Evolutionary conservation across 345 rosid species (phyloP).

Genomic region (Hibiscus tridactylites): DNA sequence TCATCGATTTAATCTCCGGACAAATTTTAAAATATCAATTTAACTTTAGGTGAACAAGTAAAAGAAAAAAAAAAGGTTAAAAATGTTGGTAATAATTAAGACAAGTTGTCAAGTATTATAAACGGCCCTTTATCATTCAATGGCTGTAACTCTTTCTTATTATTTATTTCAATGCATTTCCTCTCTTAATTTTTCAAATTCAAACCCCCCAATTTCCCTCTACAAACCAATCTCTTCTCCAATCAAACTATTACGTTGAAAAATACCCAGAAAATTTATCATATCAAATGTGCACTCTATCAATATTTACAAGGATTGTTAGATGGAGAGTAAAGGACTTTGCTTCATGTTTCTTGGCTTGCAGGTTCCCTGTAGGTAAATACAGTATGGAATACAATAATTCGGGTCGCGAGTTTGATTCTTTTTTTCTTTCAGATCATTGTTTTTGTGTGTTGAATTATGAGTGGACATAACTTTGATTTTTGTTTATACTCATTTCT

Average conservation of each 20-base stretch:
- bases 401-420: constrained; percentile 19
- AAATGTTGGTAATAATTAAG: too few relatives aligned
- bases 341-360: constrained; percentile 59
- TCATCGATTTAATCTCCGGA: too few relatives aligned
- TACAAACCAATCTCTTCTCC: background rate
- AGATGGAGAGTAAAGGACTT: constrained; percentile 55
- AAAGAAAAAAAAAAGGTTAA: too few relatives aligned
- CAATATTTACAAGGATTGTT: constrained; percentile 40
- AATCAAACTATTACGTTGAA: background rate
- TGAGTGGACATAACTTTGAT: too few relatives aligned
- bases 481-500: too few relatives aligned
- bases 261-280: background rate
- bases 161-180: constrained; percentile 23
- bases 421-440: too few relatives aligned
- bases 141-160: constrained; percentile 27
- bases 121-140: constrained; percentile 21
- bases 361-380: constrained; percentile 28
- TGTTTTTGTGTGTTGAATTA: too few relatives aligned
- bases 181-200: constrained; percentile 32
- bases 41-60: too few relatives aligned
- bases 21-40: too few relatives aligned
- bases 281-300: constrained; percentile 33
- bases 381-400: too few relatives aligned
- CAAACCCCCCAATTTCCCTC: constrained; percentile 5
- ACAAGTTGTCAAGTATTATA: constrained; percentile 13